Percentiles rank a stretch among this genome's conserved stretches.
These are phyloP conservation scores for Fusarium brevicatenulatum DNA, from an alignment of 2,329 filamentous ascomycete genomes.

Conservation along the genomic window DNA sequence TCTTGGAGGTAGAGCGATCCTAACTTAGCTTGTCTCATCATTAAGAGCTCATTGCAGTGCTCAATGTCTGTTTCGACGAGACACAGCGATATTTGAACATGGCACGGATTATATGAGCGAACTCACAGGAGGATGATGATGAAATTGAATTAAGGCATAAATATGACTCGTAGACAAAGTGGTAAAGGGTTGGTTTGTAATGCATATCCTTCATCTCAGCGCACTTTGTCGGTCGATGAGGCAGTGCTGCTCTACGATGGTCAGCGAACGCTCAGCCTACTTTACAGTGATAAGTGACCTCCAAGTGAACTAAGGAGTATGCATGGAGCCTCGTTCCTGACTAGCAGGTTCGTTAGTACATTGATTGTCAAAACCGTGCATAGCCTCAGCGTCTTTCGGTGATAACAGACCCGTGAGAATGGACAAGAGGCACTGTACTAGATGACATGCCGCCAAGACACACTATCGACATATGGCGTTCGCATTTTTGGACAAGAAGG, in stretches of 20 bases:
- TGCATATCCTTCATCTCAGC: no score
- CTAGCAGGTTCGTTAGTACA: no score
- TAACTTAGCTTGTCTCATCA: not conserved
- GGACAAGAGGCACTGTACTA: not conserved
- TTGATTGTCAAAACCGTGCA: not conserved
- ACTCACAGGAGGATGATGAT: not conserved
- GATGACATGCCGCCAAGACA: not conserved
- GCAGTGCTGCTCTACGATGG: not conserved
- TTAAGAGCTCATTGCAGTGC: not conserved
- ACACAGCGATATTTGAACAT: not conserved
- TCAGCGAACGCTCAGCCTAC: not conserved
- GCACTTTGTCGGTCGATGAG: not conserved
- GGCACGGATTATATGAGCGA: not conserved
- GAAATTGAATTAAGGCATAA: not conserved
- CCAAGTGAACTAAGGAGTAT: accelerated
- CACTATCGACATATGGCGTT: not conserved
- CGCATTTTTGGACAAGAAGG: not conserved
- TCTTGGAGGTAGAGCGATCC: no score
- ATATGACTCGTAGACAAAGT: no score
- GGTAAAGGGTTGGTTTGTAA: no score
- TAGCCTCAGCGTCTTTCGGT: not conserved
- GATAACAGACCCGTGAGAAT: not conserved
- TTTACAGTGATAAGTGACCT: not conserved
- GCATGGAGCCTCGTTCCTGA: not conserved
- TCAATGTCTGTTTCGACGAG: not conserved